A percentile compares a stretch with the other conserved stretches of the same genome.
phyloP scores from a whole-genome alignment of 257 asterid genomes.

The Nicotiana paniculata region DNA sequence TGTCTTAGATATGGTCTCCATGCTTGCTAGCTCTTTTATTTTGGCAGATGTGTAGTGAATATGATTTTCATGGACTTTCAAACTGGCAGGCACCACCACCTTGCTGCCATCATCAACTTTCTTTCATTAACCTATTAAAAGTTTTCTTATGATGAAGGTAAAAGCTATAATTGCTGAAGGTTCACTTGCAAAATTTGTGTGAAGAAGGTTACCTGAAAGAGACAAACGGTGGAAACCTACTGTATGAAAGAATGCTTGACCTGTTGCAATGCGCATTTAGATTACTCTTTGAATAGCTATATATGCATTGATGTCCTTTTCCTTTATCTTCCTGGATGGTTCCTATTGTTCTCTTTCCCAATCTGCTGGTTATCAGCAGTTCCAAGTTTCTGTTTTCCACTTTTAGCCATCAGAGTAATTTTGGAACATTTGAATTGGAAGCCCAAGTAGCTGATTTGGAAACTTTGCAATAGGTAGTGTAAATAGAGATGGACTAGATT shows the following conservation, averaged over 20 bases:
- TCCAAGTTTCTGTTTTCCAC: neutral
- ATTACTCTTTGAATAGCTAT: neutral
- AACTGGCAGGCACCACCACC: neutral
- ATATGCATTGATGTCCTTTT: neutral
- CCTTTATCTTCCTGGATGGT: neutral
- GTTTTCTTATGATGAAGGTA: neutral
- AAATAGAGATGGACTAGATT: neutral
- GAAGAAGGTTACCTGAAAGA: neutral
- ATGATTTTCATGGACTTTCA: neutral
- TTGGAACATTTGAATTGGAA: neutral
- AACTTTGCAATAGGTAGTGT: neutral
- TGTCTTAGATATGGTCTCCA: neutral
- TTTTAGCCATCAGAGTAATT: neutral
- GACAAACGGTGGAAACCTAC: neutral
- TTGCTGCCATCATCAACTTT: neutral
- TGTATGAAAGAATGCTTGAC: neutral
- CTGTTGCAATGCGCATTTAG: neutral
- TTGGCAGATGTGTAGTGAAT: neutral
- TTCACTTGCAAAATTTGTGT: neutral
- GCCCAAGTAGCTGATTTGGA: neutral
- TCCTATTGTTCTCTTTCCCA: neutral
- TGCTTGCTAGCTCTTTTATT: constrained; percentile 1
- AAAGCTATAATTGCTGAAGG: neutral
- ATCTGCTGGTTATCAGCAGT: neutral
- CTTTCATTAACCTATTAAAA: neutral